Base-by-base conservation (phyloP, 805 yeast species). In the Nakazawaea molendinolei region DNA sequence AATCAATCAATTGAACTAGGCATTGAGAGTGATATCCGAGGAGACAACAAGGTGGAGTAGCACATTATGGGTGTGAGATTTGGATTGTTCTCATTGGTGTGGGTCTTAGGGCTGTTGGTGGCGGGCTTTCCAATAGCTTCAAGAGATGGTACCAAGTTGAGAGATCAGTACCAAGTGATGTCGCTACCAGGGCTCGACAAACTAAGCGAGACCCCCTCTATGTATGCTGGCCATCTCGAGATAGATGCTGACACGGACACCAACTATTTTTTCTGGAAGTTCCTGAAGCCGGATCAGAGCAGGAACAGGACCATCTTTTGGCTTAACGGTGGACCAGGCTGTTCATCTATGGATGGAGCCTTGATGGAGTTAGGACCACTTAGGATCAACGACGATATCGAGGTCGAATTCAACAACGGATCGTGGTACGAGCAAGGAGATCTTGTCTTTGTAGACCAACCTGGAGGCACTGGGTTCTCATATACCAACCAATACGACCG, bases 291-390 rank as follows among this genome's bases (percentile, higher is more conserved):
- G 21, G 23, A 26, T 5, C 14, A 21, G 12, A 15, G 17, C 32
- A 25, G 21, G n/a, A 29, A 27, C 20, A 36, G 36, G 43, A 66
- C 83, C 16, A 69, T 82, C 7, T 69, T 92, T 37, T 92, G 98
- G 97, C 67, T 92, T 16, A 92, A 92, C 55, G 98, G 98, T 26
- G 98, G 98, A 0, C 98, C 98, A 0, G 98, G 98, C 0, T 92
- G 98, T 56, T 87, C 96, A 2, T 87, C 97, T 0, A 77, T 90
- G 92, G 98, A 92, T 58, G 98, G 98, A 12, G 95, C 95, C 0
- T 54, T 92, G 44, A 74, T 89, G 75, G 98, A 92, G 56, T 61
- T 79, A 3, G 98, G 98, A 0, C 97, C 98, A 0, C 72, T 86
- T 29, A 66, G 95, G 36, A 69, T 86, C 14, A 60, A 63, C 45